Percentiles rank a stretch among this genome's conserved stretches.
These are phyloP conservation scores for Phymatotrichopsis omnivora DNA, from an alignment of 2,329 filamentous ascomycete species.

Conservation along the genomic window DNA sequence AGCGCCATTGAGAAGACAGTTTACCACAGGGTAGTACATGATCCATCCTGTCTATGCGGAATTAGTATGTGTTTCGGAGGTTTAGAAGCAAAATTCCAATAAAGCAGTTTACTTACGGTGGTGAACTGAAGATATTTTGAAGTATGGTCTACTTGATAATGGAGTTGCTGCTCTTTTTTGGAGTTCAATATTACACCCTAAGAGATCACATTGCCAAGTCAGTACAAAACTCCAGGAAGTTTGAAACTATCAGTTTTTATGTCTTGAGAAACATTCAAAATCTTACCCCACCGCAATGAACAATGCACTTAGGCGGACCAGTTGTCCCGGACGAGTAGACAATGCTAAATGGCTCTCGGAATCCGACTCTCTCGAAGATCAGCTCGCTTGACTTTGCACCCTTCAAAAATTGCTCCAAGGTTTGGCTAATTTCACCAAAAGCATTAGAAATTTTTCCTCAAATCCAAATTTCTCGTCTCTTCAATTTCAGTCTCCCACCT, in stretches of 20 bases:
- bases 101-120: constrained; percentile 41
- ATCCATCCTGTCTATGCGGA: constrained; percentile 90
- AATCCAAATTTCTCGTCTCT: too few species aligned
- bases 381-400: constrained; percentile 34
- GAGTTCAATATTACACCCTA: constrained; percentile 48
- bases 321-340: constrained; percentile 75
- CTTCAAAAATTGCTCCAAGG: constrained; percentile 43
- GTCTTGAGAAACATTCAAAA: not conserved
- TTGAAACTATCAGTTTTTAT: not conserved
- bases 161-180: constrained; percentile 51
- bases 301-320: constrained; percentile 74
- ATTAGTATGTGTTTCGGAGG: constrained; percentile 53
- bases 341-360: constrained; percentile 66
- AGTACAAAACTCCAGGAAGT: too few species aligned
- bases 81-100: constrained; percentile 38
- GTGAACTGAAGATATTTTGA: constrained; percentile 49
- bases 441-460: too few species aligned
- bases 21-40: constrained; percentile 63
- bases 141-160: constrained; percentile 40
- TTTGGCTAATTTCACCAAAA: too few species aligned
- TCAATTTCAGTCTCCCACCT: not conserved
- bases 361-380: constrained; percentile 52
- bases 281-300: constrained; percentile 54
- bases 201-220: not conserved
- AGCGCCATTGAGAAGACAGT: constrained; percentile 49